Conservation (phyloP, 352 stramenopile species). For the Globisporangium rhizosaccharum region DNA sequence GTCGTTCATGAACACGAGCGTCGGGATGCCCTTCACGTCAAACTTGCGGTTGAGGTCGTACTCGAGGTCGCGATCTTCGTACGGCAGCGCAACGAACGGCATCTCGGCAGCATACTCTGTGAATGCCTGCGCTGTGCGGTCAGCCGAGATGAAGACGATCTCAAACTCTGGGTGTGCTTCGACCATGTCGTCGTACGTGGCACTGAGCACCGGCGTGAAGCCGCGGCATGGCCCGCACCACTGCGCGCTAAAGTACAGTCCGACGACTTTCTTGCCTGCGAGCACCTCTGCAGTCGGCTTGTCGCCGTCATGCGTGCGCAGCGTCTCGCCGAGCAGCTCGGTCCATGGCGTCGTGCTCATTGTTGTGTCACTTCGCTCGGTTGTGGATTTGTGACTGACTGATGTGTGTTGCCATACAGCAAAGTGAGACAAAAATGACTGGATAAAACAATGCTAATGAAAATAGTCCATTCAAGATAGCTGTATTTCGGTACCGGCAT, state of each 20-base stretch:
- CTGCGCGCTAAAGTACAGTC: neutral
- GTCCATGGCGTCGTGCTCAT: no score
- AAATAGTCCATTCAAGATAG: no score
- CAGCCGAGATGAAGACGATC: slow-evolving; percentile 87
- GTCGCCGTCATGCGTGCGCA: no score
- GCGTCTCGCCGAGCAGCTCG: no score
- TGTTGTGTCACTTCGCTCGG: no score
- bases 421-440: no score
- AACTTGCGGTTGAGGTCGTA: slow-evolving; percentile 78
- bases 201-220: slow-evolving; percentile 92
- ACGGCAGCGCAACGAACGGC: slow-evolving; percentile 93
- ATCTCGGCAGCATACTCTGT: slow-evolving; percentile 91
- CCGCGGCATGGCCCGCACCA: neutral
- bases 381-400: no score
- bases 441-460: no score
- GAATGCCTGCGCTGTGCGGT: slow-evolving; percentile 71
- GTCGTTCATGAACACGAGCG: slow-evolving; percentile 85
- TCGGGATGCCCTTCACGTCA: slow-evolving; percentile 84
- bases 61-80: slow-evolving; percentile 62
- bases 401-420: no score
- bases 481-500: no score
- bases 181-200: slow-evolving; percentile 88
- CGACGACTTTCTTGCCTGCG: neutral
- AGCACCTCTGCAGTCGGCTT: neutral
- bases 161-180: slow-evolving; percentile 87